Evolutionary conservation across 768 basidiomycete species (phyloP).

Genomic region (Xerocomellus chrysenteron): DNA sequence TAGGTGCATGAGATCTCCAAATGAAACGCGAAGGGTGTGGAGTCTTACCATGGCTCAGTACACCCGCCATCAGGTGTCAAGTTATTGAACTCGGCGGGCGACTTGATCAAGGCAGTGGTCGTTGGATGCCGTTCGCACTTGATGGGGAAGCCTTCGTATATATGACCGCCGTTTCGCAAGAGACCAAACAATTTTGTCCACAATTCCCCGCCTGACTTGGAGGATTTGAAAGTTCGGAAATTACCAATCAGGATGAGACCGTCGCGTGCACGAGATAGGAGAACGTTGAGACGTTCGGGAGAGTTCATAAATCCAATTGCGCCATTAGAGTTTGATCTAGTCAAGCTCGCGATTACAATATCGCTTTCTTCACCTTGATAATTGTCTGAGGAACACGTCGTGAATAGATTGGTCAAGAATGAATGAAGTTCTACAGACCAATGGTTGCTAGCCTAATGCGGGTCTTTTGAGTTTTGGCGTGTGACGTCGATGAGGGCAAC

Average conservation of each 20-base stretch:
- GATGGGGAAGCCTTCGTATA: conserved; percentile 61
- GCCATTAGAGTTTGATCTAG: conserved; percentile 52
- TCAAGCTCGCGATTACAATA: conserved; percentile 61
- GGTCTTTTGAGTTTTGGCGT: conserved; percentile 37
- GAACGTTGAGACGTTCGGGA: conserved; percentile 67
- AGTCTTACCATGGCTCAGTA: conserved; percentile 52
- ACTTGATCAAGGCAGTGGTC: conserved; percentile 37
- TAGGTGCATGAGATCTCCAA: neutral
- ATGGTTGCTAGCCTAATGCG: conserved; percentile 62
- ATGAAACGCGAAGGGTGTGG: neutral
- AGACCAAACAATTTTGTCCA: conserved; percentile 53
- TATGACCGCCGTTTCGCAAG: conserved; percentile 40
- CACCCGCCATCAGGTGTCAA: conserved; percentile 66
- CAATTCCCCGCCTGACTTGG: conserved; percentile 49
- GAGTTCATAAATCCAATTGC: conserved; percentile 75
- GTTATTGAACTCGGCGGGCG: conserved; percentile 48
- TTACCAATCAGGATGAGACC: conserved; percentile 69
- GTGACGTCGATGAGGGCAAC: conserved; percentile 36
- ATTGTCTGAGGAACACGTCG: conserved; percentile 47
- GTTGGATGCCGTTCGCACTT: conserved; percentile 56
- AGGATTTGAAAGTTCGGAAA: conserved; percentile 51
- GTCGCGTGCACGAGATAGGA: conserved; percentile 67
- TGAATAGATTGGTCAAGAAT: neutral
- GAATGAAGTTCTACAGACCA: conserved; percentile 37
- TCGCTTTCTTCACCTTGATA: conserved; percentile 78